Evolutionary conservation across 345 rosid genomes (phyloP).

Genomic region (Eucalyptus marginata): DNA sequence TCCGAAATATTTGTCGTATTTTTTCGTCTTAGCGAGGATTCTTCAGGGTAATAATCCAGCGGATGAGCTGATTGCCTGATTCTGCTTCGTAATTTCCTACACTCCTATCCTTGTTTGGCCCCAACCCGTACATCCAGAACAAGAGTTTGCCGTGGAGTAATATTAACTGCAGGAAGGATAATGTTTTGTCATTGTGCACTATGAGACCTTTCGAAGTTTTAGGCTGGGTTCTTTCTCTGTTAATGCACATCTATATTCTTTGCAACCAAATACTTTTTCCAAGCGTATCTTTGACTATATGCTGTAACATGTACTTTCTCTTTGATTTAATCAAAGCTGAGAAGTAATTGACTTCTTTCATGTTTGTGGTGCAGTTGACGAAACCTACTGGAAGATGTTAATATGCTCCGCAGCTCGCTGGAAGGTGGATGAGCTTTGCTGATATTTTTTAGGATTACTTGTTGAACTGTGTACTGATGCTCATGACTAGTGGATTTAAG

Average conservation of each 20-base stretch:
- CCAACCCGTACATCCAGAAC: background rate
- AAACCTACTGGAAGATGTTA: background rate
- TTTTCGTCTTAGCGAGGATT: background rate
- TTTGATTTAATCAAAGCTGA: background rate
- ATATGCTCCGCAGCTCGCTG: background rate
- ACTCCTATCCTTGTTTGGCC: background rate
- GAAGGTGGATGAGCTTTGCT: background rate
- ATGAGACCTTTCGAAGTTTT: background rate
- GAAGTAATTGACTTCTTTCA: background rate
- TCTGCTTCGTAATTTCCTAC: background rate
- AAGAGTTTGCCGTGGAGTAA: background rate
- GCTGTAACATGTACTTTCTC: background rate
- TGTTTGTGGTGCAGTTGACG: background rate
- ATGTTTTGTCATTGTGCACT: background rate
- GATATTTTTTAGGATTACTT: background rate
- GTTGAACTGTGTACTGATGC: background rate
- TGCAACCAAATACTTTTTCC: background rate
- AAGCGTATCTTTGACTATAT: background rate
- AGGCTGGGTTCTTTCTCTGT: background rate
- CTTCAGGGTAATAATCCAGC: background rate
- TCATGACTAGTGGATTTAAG: background rate
- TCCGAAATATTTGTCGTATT: background rate
- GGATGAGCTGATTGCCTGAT: background rate
- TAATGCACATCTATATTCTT: background rate
- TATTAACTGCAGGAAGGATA: background rate